Base-by-base conservation (phyloP, 2,329 filamentous ascomycete species). In the Chrysosporium keratinophilum region DNA sequence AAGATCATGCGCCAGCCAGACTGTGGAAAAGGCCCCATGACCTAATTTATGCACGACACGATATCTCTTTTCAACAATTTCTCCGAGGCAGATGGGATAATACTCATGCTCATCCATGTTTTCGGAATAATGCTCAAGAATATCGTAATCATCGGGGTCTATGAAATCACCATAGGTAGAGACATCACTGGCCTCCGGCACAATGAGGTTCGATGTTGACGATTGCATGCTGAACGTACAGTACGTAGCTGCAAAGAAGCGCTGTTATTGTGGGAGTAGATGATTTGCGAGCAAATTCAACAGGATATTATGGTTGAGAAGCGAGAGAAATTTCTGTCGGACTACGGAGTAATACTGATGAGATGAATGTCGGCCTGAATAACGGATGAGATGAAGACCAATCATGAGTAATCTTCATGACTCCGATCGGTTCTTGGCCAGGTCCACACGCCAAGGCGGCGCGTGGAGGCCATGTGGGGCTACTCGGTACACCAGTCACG, bases 1-100 rank as follows among this genome's bases (percentile, higher is more conserved):
- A 39, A 52, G 17, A 47, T 55, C 54, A 37, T 48, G 31, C 19
- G 54, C 54, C 19, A 55, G 20, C 54, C 54, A 55, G 37, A 55
- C 54, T 34, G 49, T 52, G 31, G 54, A 52, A 37, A 55, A 55
- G 42, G 40, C 48, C 11, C 54, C 54, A 42, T 55, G 43, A 6
- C 41, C 41, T 23, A 55, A 39, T 41, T 55, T 47, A 41, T 55
- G 54, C n/a, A 40, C 42, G 20, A 52, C 37, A 28, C 48, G 48
- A 46, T 55, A 55, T 48, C 41, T 46, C 41, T 55, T 28, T 19
- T 51, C 48, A 20, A 55, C 14, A 17, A 34, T 31, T 41, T 55
- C 54, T 35, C 54, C 54, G 34, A 52, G 31, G 23, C 42, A 46
- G 39, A 55, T 42, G 28, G 54, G 54, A 48, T 50, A 50, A 52